Base-by-base conservation (phyloP, 352 stramenopile genomes). In the Globisporangium ultimum region DNA sequence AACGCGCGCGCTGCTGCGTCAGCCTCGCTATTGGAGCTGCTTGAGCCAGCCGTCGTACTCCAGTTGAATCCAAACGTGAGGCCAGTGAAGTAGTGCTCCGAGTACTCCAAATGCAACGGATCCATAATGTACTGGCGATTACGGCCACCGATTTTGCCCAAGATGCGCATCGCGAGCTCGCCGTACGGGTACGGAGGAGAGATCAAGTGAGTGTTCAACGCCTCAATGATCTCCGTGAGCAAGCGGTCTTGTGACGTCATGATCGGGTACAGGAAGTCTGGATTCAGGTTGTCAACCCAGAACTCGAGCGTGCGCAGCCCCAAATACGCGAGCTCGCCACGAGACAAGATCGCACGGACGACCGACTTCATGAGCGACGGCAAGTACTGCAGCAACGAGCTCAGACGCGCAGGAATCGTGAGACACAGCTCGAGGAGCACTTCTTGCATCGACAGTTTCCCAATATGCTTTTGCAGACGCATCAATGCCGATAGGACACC, bases 211-310 rank as follows among this genome's bases (percentile, higher is more conserved):
- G 80, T 88, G 53, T 97, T 97, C 15, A 99, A 70, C n/a, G 96
- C 89, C 55, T 95, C 84, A 61, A 99, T 98, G 53, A 99, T 91
- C 51, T 98, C 87, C 12, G 92, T 97, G 11, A 98, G 79, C 32
- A 97, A 52, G 7, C 85, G 74, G 18, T 94, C 87, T 54, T 96
- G 86, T 11, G 84, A 95, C 12, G 82, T 94, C 86, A 97, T 96
- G 64, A 98, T 95, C 41, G 88, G 85, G 70, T 97, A 98, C 28
- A 99, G 67, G 65, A 97, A 99, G 58, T 99, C 93, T 7, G 96
- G 91, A 70, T 98, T 98, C 15, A 99, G 71, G 68, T 99, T 99
- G 70, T 99, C 97, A 9, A 99, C 90, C 97, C 97, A 99, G 69
- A 99, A 99, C 74, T 99, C 97, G 2, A 99, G 78, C 21, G 93